A percentile compares a stretch with the other conserved stretches of the same genome.
phyloP scores from a whole-genome alignment of 768 basidiomycete genomes.

The Leccinum obscurum region DNA sequence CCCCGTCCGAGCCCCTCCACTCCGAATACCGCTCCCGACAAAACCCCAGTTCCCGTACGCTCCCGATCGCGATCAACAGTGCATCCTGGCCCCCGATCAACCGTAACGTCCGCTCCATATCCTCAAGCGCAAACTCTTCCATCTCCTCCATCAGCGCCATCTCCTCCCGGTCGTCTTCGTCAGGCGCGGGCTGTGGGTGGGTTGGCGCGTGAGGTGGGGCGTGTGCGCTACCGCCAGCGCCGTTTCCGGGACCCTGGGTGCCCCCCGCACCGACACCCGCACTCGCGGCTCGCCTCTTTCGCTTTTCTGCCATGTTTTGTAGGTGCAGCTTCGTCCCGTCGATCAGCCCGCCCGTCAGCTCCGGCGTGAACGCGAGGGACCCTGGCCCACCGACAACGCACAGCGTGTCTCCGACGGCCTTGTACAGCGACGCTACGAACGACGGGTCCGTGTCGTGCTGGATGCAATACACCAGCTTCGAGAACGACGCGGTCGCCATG shows the following conservation, averaged over 20 bases:
- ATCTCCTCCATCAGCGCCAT: conserved; percentile 75
- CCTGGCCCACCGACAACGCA: conserved; percentile 53
- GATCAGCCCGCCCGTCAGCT: conserved; percentile 54
- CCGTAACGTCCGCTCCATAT: conserved; percentile 66
- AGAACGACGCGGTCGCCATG: conserved; percentile 69
- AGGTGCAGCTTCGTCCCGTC: conserved; percentile 75
- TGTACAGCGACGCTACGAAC: conserved; percentile 76
- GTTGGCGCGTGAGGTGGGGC: not conserved
- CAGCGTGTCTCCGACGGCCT: conserved; percentile 62
- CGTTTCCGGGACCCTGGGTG: not conserved
- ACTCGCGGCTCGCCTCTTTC: conserved; percentile 50
- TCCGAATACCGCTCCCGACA: conserved; percentile 35
- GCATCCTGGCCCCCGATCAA: conserved; percentile 59
- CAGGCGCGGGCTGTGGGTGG: not conserved
- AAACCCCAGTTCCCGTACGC: conserved; percentile 70
- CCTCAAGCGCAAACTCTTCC: conserved; percentile 80
- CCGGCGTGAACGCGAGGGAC: conserved; percentile 44
- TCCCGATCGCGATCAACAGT: conserved; percentile 67
- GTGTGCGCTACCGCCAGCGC: not conserved
- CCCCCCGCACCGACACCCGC: conserved; percentile 11
- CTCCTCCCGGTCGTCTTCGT: conserved; percentile 64
- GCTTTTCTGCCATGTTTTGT: conserved; percentile 63
- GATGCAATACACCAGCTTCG: conserved; percentile 63
- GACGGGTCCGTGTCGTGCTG: conserved; percentile 70
- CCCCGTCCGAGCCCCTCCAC: conserved; percentile 50